Evolutionary conservation across 495 filamentous ascomycete species (phyloP), one percentile per base, ranked within the genome.

Genomic region (Penicillium subrubescens): DNA sequence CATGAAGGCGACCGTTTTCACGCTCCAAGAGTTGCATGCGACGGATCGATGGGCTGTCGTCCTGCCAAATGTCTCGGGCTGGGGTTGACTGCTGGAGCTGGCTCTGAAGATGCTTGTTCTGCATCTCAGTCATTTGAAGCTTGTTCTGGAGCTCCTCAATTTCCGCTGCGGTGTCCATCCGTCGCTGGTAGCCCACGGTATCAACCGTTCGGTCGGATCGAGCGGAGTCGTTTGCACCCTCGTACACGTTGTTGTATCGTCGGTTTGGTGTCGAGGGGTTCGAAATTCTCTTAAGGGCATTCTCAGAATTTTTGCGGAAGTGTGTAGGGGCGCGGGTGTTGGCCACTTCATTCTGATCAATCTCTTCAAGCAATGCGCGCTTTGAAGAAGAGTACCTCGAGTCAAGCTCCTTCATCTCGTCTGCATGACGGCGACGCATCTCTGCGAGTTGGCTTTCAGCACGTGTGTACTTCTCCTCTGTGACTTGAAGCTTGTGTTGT

Each of bases 61-160:
- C 92, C 53, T 88, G 79, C 84, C 83, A 88, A 41, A 81, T 83
- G 33, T 87, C 82, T 46, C 87, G 87, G 3, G 76, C 71, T 2
- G 87, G 85, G 0, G 83, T 84, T 2, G 80, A 78, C 29, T 89
- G 86, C 50, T 92, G 89, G 60, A 97, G 79, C 71, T 97, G 93
- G 73, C 87, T 94, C 70, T 97, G 92, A 17, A 99, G 86, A 73
- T 99, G 94, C 39, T 91, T 88, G 77, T 97, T 97, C 67, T 94
- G 91, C 92, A 99, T 97, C 76, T 98, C 90, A 8, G 90, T 89
- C 79, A 98, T 86, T 69, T 99, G 94, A 51, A 99, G 86, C 74
- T 96, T 93, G 73, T 96, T 98, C 71, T 97, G 95, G 51, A 97
- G 82, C 75, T 96, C 87, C 71, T 99, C 95, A 10, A 97, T 80